phyloP scores from a whole-genome alignment of 2,329 filamentous ascomycete genomes.

The Cyphellophora europaea region DNA sequence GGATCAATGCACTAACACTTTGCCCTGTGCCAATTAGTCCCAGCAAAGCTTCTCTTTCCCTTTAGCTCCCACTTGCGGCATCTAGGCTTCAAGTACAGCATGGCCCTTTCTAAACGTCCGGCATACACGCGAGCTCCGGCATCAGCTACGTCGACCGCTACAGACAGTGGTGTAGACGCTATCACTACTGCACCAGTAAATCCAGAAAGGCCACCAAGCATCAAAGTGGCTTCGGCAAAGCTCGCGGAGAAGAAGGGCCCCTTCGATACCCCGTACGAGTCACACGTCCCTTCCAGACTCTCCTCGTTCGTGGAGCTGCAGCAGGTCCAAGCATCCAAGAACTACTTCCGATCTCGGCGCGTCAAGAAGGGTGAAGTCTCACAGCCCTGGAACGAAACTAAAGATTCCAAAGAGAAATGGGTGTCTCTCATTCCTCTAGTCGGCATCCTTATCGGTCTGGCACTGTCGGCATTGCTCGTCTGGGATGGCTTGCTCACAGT shows the following conservation, averaged over 20 bases:
- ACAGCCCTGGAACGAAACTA: constrained; percentile 61
- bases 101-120: no score
- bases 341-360: constrained; percentile 59
- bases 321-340: constrained; percentile 6
- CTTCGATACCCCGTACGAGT: constrained; percentile 16
- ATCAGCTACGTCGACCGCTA: no score
- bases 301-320: constrained; percentile 11
- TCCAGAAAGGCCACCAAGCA: no score
- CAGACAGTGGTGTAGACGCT: no score
- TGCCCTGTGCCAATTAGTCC: no score
- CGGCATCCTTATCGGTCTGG: constrained; percentile 60
- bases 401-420: constrained; percentile 76
- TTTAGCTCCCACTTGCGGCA: no score
- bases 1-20: no score
- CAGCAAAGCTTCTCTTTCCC: no score
- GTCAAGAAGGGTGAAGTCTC: constrained; percentile 65
- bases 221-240: no score
- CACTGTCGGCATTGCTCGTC: constrained; percentile 59
- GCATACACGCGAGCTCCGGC: no score
- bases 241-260: constrained; percentile 9
- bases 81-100: no score
- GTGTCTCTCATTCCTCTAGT: constrained; percentile 69
- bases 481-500: constrained; percentile 67
- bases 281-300: constrained; percentile 10
- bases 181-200: no score